These are phyloP conservation scores for Canna indica DNA, from an alignment of 176 grass and related monocot species.

Conservation along the genomic window DNA sequence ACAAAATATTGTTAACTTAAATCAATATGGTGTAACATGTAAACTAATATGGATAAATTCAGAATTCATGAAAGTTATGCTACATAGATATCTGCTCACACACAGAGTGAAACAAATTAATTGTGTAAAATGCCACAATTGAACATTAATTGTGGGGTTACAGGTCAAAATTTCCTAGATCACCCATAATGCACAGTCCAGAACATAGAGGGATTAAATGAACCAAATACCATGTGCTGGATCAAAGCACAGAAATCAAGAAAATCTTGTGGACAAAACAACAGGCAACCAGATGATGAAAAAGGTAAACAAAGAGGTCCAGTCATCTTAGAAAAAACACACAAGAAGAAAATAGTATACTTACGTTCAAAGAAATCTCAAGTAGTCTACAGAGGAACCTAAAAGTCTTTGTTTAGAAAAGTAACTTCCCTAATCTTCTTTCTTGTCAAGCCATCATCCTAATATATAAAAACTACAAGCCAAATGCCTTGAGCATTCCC, in stretches of 20 bases:
- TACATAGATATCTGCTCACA: background rate
- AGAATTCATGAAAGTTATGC: background rate
- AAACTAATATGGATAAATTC: background rate
- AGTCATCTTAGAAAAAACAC: background rate
- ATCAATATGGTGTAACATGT: background rate
- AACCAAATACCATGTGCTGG: background rate
- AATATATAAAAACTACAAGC: too few species aligned
- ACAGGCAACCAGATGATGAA: background rate
- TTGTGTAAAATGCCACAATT: background rate
- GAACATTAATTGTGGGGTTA: background rate
- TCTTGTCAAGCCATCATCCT: too few species aligned
- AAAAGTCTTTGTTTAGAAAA: background rate
- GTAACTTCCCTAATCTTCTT: background rate
- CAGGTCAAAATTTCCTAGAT: background rate
- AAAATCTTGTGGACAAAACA: background rate
- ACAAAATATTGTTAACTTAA: constrained; percentile 2
- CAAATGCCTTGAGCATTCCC: too few species aligned
- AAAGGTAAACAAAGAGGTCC: background rate
- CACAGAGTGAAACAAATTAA: background rate
- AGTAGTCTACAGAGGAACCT: too few species aligned
- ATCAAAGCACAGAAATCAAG: background rate
- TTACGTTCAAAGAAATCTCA: too few species aligned
- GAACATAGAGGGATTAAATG: background rate
- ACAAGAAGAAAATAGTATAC: too few species aligned
- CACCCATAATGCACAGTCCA: background rate